Evolutionary conservation across 202 grass and related monocot genomes (phyloP).

Genomic region (Sporobolus alterniflorus): DNA sequence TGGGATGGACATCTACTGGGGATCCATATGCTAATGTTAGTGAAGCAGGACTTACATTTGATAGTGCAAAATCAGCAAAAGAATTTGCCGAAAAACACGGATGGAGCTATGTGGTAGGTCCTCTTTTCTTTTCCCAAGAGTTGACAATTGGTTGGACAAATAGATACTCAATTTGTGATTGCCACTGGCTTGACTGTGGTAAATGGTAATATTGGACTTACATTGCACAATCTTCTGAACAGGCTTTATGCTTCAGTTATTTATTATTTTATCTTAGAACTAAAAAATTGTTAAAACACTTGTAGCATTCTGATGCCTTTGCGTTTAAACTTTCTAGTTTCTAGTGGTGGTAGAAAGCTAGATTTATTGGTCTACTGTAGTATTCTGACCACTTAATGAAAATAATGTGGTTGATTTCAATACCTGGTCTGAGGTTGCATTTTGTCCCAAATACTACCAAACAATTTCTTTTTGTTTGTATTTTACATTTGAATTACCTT

Average conservation of each 20-base stretch:
- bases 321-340: not conserved
- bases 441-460: not conserved
- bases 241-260: not conserved
- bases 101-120: conserved; percentile 89
- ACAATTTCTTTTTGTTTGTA: not conserved
- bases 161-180: conserved; percentile 16
- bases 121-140: not conserved
- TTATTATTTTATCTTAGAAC: conserved; percentile 12
- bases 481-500: conserved; percentile 2
- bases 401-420: not conserved
- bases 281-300: not conserved
- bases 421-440: not conserved
- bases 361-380: too few species aligned
- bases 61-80: conserved; percentile 88
- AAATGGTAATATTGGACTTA: not conserved
- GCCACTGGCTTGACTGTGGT: not conserved
- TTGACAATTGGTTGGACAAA: conserved; percentile 2
- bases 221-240: conserved; percentile 11
- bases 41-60: conserved; percentile 75
- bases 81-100: conserved; percentile 91
- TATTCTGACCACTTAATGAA: too few species aligned
- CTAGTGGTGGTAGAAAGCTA: not conserved
- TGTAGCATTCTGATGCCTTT: conserved; percentile 12
- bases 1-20: conserved; percentile 99
- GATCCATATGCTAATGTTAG: conserved; percentile 98